Evolutionary conservation across 2,329 filamentous ascomycete species (phyloP), one percentile per base, ranked within the genome.

Genomic region (Dactylellina cionopaga): DNA sequence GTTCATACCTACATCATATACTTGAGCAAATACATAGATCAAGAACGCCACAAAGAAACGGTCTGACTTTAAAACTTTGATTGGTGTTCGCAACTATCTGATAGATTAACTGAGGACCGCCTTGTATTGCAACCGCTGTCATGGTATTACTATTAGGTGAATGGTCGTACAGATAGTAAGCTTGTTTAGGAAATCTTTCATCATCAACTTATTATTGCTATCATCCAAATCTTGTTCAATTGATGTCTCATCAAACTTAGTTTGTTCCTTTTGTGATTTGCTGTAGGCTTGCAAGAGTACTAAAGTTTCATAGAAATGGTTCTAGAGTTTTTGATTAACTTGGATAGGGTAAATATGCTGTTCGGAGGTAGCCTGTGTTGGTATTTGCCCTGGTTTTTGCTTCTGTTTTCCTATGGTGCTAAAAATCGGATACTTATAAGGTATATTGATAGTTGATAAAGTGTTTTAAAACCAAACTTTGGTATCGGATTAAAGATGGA

Each of bases 261-360:
- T 31, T 11, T 63, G 46, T 1, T 1, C 13, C 6, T 33, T 46
- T 35, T 63, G 58, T 4, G 58, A 52, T 17, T 63, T 63, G 15
- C 58, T 33, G 15, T 63, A 63, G 5, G 58, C 58, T 3, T 9
- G 4, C 6, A 63, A 10, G 4, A 63, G 44, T 2, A 63, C 15
- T 5, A 63, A 37, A 2, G 58, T 44, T 35, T 63, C 58, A 17
- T 63, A 63, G n/a, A 63, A 63, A 13, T 35, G 35, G 5, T 52
- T 52, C 58, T 46, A 63, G 0, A 63, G 15, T 22, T 43, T 52
- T 41, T 6, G 6, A 15, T 29, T 43, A 7, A 52, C 58, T 11
- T 63, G 58, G 3, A 46, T 31, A 19, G 31, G 33, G 25, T 33
- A 52, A 29, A n/a, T n/a, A n/a, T n/a, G n/a, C n/a, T n/a, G n/a